Conservation (phyloP, 2,329 filamentous ascomycete genomes). For the Ophidiomyces ophidiicola region DNA sequence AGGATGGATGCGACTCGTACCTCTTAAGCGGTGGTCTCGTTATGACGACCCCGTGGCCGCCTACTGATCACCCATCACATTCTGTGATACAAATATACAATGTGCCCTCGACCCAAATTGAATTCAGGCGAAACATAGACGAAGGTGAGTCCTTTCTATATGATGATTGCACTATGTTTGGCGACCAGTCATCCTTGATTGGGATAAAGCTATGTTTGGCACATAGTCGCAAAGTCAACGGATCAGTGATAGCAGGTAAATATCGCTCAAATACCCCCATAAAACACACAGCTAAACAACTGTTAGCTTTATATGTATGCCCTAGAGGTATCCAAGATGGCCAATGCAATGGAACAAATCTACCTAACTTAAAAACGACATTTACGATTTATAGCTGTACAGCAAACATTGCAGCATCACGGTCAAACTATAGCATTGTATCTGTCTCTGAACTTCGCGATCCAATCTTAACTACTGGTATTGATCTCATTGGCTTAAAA, state of each 20-base stretch:
- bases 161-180: constrained; percentile 2
- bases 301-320: constrained; percentile 4
- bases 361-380: constrained; percentile 1
- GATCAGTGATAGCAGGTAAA: constrained; percentile 1
- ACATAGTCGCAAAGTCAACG: not conserved
- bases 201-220: constrained; percentile 3
- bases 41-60: constrained; percentile 7
- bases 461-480: not conserved
- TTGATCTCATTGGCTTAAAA: constrained; percentile 1
- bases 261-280: not conserved
- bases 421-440: constrained; percentile 3
- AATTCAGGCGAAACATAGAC: constrained; percentile 1
- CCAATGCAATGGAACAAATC: not conserved
- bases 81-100: constrained; percentile 3
- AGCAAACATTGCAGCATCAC: not conserved
- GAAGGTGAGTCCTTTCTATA: not conserved
- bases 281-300: not conserved
- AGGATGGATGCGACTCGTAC: constrained; percentile 1
- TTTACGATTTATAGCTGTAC: constrained; percentile 3
- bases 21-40: constrained; percentile 1
- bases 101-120: constrained; percentile 1
- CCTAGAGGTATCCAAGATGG: not conserved
- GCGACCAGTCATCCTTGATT: not conserved
- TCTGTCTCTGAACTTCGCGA: not conserved
- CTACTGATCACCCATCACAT: not conserved